Conservation (phyloP, 192 early-diverging fungal species). For the Funneliformis geosporum region DNA sequence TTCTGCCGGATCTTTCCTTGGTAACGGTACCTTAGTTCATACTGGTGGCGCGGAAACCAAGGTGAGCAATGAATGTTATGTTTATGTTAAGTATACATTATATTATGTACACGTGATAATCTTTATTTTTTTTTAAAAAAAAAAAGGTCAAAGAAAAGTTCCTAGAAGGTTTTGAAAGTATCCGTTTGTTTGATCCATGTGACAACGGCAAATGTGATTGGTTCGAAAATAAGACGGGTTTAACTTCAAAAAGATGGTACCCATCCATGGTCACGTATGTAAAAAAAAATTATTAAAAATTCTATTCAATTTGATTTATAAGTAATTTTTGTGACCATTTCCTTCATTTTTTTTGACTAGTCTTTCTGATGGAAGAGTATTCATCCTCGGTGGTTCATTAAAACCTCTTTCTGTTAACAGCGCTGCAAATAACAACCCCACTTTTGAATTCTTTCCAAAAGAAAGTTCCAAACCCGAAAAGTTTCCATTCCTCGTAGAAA, state of each 20-base stretch:
- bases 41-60: constrained; percentile 50
- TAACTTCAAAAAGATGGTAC: constrained; percentile 56
- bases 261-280: constrained; percentile 42
- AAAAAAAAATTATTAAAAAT: not conserved
- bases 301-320: not conserved
- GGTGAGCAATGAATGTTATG: not conserved
- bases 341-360: not conserved
- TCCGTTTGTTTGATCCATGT: constrained; percentile 53
- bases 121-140: not conserved
- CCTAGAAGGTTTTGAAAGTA: constrained; percentile 42
- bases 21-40: constrained; percentile 53
- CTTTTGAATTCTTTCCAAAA: constrained; percentile 39
- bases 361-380: constrained; percentile 48
- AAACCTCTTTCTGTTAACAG: constrained; percentile 44
- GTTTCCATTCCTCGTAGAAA: constrained; percentile 50
- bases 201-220: constrained; percentile 45
- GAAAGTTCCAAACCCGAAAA: constrained; percentile 27
- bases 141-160: not conserved
- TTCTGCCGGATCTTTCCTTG: constrained; percentile 53
- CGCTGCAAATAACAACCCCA: constrained; percentile 46
- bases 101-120: constrained; percentile 13
- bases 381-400: constrained; percentile 59
- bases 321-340: not conserved
- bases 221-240: constrained; percentile 43
- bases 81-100: not conserved